These are phyloP conservation scores for Nakazawaea siamensis DNA, from an alignment of 805 yeast species.

Conservation along the genomic window DNA sequence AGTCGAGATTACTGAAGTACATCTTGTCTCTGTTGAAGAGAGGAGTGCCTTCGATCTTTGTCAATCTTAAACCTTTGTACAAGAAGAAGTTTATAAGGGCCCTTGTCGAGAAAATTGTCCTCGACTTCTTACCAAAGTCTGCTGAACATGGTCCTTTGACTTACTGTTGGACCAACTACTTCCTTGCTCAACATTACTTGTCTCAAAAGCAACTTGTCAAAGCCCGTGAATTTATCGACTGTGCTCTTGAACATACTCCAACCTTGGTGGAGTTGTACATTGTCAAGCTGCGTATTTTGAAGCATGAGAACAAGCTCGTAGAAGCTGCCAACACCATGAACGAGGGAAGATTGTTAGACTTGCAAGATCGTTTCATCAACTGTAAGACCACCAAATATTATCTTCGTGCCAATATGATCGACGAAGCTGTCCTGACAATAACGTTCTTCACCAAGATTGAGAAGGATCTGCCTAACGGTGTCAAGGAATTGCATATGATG, in stretches of 20 bases:
- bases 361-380: conserved; percentile 88
- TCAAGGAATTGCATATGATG: conserved; percentile 78
- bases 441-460: conserved; percentile 84
- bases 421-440: conserved; percentile 65
- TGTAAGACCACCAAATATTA: conserved; percentile 81
- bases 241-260: conserved; percentile 68
- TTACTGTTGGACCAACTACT: conserved; percentile 65
- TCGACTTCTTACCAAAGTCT: conserved; percentile 25
- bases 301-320: conserved; percentile 53
- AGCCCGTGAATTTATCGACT: conserved; percentile 52
- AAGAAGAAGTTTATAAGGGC: conserved; percentile 29
- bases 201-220: conserved; percentile 39
- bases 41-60: conserved; percentile 88
- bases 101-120: conserved; percentile 45
- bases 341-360: conserved; percentile 65
- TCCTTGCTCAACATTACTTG: conserved; percentile 71
- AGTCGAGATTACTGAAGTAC: conserved; percentile 41
- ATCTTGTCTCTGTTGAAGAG: conserved; percentile 54
- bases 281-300: conserved; percentile 70
- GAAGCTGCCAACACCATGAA: conserved; percentile 63
- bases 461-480: conserved; percentile 62
- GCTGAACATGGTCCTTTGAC: conserved; percentile 30
- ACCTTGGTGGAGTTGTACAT: conserved; percentile 78
- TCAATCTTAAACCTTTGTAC: conserved; percentile 76
- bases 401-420: conserved; percentile 65